phyloP scores from a whole-genome alignment of 768 basidiomycete genomes.

The Xerocomellus dryophilus region DNA sequence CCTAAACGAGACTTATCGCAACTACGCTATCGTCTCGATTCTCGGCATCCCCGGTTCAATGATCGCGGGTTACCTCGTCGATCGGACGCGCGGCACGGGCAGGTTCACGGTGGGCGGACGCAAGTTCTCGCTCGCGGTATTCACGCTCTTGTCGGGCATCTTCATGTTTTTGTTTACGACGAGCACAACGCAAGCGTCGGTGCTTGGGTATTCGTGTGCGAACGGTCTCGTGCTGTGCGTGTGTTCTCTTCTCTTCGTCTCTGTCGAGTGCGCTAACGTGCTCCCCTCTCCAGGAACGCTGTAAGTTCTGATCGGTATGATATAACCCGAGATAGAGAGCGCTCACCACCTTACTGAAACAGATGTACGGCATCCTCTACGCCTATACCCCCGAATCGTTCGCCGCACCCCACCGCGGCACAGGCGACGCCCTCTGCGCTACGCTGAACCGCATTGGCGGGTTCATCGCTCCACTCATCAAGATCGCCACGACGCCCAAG shows the following conservation, averaged over 20 bases:
- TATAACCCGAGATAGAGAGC: neutral
- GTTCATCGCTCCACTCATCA: conserved; percentile 47
- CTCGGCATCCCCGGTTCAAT: conserved; percentile 48
- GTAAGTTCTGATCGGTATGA: conserved; percentile 20
- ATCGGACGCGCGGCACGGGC: conserved; percentile 36
- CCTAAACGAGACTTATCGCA: conserved; percentile 40
- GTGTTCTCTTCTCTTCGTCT: neutral
- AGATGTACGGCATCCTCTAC: conserved; percentile 53
- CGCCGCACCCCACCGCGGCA: conserved; percentile 54
- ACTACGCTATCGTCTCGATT: conserved; percentile 48
- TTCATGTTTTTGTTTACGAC: conserved; percentile 55
- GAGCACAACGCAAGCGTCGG: conserved; percentile 36
- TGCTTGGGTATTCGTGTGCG: conserved; percentile 47
- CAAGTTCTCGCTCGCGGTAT: conserved; percentile 45
- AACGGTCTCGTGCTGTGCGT: conserved; percentile 42
- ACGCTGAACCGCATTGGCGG: conserved; percentile 49
- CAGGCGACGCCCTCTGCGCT: conserved; percentile 48
- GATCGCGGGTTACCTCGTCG: conserved; percentile 44
- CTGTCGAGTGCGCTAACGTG: neutral
- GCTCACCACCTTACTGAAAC: neutral
- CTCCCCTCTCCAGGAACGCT: conserved; percentile 29
- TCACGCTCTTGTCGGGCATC: conserved; percentile 43
- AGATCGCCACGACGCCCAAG: conserved; percentile 41
- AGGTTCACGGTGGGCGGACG: conserved; percentile 41
- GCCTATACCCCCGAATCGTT: conserved; percentile 62